A percentile compares a stretch with the other conserved stretches of the same genome.
phyloP scores from a whole-genome alignment of 306 rosid species.

The Gastrolobium villosum region DNA sequence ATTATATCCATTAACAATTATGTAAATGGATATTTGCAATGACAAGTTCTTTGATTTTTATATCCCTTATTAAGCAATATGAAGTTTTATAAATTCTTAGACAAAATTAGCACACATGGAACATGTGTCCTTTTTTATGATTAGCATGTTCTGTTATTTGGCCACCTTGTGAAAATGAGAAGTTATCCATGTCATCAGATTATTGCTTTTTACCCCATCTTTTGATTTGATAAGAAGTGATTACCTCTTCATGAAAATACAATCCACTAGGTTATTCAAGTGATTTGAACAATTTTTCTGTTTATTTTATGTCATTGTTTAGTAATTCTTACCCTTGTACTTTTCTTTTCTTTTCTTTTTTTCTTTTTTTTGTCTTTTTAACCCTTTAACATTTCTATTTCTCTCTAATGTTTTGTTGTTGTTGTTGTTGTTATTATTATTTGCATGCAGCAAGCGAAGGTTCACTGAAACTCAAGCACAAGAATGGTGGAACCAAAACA shows the following conservation, averaged over 20 bases:
- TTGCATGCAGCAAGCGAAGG: constrained; percentile 67
- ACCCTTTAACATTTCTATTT: background rate
- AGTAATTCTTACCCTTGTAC: background rate
- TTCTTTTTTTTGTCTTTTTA: background rate
- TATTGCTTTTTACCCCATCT: background rate
- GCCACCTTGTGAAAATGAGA: background rate
- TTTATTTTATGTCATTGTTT: background rate
- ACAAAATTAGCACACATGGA: background rate
- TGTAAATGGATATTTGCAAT: background rate
- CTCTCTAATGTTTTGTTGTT: background rate
- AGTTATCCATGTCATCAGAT: background rate
- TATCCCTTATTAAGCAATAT: background rate
- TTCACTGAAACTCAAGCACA: constrained; percentile 74
- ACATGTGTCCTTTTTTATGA: background rate
- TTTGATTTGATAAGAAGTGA: background rate
- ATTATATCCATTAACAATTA: background rate
- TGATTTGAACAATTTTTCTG: background rate
- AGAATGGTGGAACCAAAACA: constrained; percentile 91
- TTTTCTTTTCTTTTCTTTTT: background rate
- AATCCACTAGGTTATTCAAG: background rate
- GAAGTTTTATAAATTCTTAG: background rate
- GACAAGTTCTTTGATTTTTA: background rate
- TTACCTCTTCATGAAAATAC: background rate
- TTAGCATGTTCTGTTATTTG: background rate
- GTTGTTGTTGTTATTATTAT: constrained; percentile 3